Base-by-base conservation (phyloP, 306 rosid genomes). In the Vicia sativa region DNA sequence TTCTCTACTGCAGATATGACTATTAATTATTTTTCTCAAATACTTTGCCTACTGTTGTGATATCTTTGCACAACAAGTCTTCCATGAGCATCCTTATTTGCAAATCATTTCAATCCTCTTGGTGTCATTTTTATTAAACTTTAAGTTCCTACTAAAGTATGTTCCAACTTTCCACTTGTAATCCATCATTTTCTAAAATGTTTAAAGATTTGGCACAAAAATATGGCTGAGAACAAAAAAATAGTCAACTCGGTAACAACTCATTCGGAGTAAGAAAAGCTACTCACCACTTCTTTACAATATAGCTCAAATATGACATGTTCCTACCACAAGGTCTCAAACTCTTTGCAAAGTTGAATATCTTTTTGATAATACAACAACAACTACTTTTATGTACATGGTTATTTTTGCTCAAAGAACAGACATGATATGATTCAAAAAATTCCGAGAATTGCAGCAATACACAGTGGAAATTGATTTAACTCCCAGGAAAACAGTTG, bases 331-430 rank as follows among this genome's bases (percentile, higher is more conserved):
- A 3, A 46, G 11, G 25, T 48, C 19, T 48, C 54, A 48, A 48
- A 48, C 54, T 48, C 25, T 8, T 15, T 7, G 12, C 25, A 48
- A 48, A 48, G 50, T 19, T 62, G 19, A 62, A 18, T 19, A 25
- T 23, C 12, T 62, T 21, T 39, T 19, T 60, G 16, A 39, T 39
- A 12, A 41, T 21, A 39, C 21, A 55, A 55, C 34, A 55, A 55
- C 35, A 19, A 16, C 67, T 38, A 61, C 31, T 38, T 6, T 7
- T 39, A 39, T 62, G 67, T 28, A 62, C 66, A 39, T 60, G 6
- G 46, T 60, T 16, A 15, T 4, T 1, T 15, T 37, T 10, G 5
- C 48, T 45, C 10, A 31, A 31, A 65, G 16, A 46, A 65, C 45
- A 46, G 38, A 16, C 34, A 65, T 11, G 11, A 29, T 9, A 29